Evolutionary conservation across 2,329 filamentous ascomycete genomes (phyloP), one percentile per base, ranked within the genome.

Genomic region (Verticillium dahliae): DNA sequence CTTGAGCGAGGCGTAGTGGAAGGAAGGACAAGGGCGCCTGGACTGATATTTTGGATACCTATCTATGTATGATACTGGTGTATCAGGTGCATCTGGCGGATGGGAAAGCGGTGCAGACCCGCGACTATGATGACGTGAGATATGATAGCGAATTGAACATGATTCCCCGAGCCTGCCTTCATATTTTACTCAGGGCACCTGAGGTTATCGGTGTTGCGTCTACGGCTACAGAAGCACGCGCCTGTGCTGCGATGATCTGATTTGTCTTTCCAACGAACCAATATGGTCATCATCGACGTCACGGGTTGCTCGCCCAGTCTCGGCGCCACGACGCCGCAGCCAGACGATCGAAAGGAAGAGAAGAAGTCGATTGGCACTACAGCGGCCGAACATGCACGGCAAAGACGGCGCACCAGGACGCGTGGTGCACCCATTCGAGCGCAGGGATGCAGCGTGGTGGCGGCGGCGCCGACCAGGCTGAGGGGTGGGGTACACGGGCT

Each of bases 1-100:
- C 7, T 15, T 37, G n/a, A 41, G 61, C 14, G 50, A 63, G n/a
- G 61, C 52, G 10, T 59, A 18, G 61, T 56, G 56, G 14, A 15
- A 41, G 37, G 14, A 14, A 38, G 39, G 13, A 15, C 3, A 18
- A 22, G 45, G 18, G 45, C 10, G 45, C 10, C 18, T 52, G n/a
- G 27, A 4, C 4, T 31, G 11, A 52, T 22, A 37, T 37, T 31
- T 45, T 45, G 13, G 45, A 18, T 22, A 22, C 18, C 18, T 22
- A 4, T 52, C 18, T 22, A 4, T 52, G 45, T 52, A 52, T 52
- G 45, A 52, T 52, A 52, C 45, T 10, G 45, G 18, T 52, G 45
- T 52, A 22, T 52, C 45, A 22, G 45, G 45, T 52, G 45, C 18
- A 52, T 52, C 45, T 52, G 45, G 45, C 45, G 45, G 45, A 52